These are phyloP conservation scores for Hymenoscyphus salicellus DNA, from an alignment of 2,329 filamentous ascomycete species.

Conservation along the genomic window DNA sequence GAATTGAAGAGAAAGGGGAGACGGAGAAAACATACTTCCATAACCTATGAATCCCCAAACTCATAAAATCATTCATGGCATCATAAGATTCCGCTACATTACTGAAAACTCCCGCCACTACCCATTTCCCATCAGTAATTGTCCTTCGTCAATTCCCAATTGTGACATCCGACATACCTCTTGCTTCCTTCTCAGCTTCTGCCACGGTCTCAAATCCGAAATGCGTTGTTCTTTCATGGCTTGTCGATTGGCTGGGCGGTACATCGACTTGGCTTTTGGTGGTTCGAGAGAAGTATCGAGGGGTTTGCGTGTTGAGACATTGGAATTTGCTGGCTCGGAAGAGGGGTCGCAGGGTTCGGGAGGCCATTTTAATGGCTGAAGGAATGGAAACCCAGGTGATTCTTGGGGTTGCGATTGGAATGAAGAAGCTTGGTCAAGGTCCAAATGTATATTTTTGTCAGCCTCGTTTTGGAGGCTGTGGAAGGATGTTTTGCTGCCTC, in stretches of 20 bases:
- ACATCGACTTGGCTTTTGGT: conserved; percentile 17
- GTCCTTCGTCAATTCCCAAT: neutral
- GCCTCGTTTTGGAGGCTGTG: conserved; percentile 7
- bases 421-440: neutral
- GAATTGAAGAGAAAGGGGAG: neutral
- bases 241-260: conserved; percentile 21
- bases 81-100: conserved; percentile 88
- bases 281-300: conserved; percentile 23
- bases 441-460: conserved; percentile 10
- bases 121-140: neutral
- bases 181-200: conserved; percentile 37
- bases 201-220: conserved; percentile 38
- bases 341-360: conserved; percentile 25
- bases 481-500: too few species aligned
- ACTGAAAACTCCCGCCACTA: conserved; percentile 74
- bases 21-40: conserved; percentile 66
- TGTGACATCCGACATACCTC: conserved; percentile 26
- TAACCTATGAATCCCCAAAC: conserved; percentile 88
- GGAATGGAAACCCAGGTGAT: neutral
- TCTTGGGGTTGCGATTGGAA: neutral
- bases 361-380: conserved; percentile 23
- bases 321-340: conserved; percentile 21
- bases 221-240: conserved; percentile 36
- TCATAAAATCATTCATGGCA: conserved; percentile 99
- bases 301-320: conserved; percentile 17